Base-by-base conservation (phyloP, 345 rosid genomes). In the Melaleuca alternifolia region DNA sequence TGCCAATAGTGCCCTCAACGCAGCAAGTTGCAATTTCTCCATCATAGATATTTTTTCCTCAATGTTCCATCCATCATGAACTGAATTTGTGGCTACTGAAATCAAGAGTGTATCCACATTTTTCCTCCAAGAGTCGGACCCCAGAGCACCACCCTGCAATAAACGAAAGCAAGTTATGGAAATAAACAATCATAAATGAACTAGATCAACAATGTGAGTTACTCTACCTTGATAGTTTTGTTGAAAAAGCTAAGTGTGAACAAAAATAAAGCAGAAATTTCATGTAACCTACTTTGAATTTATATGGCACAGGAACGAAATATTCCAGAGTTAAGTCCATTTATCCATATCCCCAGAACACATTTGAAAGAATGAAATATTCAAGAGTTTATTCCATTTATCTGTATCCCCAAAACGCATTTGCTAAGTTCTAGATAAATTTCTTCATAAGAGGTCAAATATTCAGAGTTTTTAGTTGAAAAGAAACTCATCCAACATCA, bases 1-100 rank as follows among this genome's bases (percentile, higher is more conserved):
- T 77, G 95, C 93, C 90, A 91, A 89, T 85, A 97, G 93, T 52
- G 98, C 96, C 79, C 88, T 91, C 65, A 97, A 93, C 54, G 96
- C 93, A 82, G 97, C 93, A 85, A 94, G 91, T 92, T 93, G 98
- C 86, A 94, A 91, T 91, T 92, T 95, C 89, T 91, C 92, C 75
- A 48, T 88, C 86, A 76, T 83, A 21, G 89, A 51, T 14, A 89
- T 54, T 24, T 90, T 92, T 88, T 87, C 93, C 87, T 90, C 90
- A 33, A 71, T 33, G 48, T 71, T 71, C 79, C 79, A 71, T 71
- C 79, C 93, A 33, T 90, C 92, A 87, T 90, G 92, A 90, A 93
- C 93, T 87, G 92, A 90, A 89, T 91, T 88, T 85, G 87, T 86
- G 84, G 98, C 99, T 52, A 92, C 81, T 26, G 84, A 90, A 88